Conservation (phyloP, 306 rosid species). For the Sindora glabra region DNA sequence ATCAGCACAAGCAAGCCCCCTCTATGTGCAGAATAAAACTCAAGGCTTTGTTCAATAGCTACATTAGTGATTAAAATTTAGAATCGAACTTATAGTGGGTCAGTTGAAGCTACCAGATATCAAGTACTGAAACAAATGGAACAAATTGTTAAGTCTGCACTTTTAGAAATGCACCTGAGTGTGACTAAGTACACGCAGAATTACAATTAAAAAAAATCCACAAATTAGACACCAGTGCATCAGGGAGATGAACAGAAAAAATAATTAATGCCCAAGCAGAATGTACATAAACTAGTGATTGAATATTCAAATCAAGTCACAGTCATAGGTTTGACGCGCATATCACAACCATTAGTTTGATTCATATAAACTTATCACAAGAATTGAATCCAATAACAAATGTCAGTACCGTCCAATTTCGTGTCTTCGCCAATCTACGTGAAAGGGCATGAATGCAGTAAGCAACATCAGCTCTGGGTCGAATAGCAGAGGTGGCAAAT, state of each 20-base stretch:
- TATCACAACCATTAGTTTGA: neutral
- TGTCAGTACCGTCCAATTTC: conserved; percentile 90
- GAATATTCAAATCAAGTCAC: neutral
- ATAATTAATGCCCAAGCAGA: too few relatives aligned
- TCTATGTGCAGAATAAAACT: neutral
- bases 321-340: neutral
- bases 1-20: neutral
- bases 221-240: neutral
- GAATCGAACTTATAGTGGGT: too few relatives aligned
- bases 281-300: too few relatives aligned
- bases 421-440: conserved; percentile 75
- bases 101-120: neutral
- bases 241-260: too few relatives aligned
- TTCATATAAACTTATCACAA: neutral
- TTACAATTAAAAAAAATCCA: neutral
- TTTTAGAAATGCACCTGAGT: neutral
- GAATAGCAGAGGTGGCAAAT: conserved; percentile 76
- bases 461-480: conserved; percentile 97
- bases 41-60: neutral
- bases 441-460: conserved; percentile 94
- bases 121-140: neutral
- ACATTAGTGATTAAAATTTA: neutral
- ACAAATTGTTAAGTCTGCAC: neutral
- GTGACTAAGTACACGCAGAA: neutral
- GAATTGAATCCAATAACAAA: neutral